Percentiles rank a stretch among this genome's conserved stretches.
These are phyloP conservation scores for Pestalotiopsis sp. DNA, from an alignment of 2,329 filamentous ascomycete genomes.

Conservation along the genomic window DNA sequence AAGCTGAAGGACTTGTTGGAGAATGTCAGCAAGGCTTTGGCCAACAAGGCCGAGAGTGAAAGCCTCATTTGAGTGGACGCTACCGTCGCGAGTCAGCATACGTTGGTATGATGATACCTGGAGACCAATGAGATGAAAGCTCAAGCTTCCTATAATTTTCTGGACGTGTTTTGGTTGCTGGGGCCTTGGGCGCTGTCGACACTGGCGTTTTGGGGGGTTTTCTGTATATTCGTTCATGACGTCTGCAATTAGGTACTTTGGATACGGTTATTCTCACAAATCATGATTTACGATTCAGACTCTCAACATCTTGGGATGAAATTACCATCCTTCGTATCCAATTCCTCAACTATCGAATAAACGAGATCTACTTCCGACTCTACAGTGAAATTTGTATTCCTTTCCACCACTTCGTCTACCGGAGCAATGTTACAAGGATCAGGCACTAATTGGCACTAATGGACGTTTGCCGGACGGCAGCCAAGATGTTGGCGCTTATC, in stretches of 20 bases:
- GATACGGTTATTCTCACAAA: too few relatives aligned
- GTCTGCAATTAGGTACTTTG: background rate
- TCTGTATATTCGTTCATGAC: background rate
- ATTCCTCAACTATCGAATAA: too few relatives aligned
- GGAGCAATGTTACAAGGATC: background rate
- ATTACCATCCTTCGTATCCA: too few relatives aligned
- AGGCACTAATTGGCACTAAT: background rate
- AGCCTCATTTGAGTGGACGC: constrained; percentile 17
- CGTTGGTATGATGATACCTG: too few relatives aligned
- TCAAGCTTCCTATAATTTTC: background rate
- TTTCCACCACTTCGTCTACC: background rate
- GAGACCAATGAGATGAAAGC: too few relatives aligned
- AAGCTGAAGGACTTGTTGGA: constrained; percentile 56
- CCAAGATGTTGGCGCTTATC: background rate
- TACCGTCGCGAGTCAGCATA: too few relatives aligned
- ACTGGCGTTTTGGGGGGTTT: background rate
- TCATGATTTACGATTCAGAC: too few relatives aligned
- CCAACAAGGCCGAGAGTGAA: constrained; percentile 20
- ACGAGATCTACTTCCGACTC: too few relatives aligned
- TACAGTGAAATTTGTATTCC: too few relatives aligned
- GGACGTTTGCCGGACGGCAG: background rate
- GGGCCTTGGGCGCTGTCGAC: background rate
- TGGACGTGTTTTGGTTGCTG: background rate
- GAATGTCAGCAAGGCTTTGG: constrained; percentile 24
- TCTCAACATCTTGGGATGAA: too few relatives aligned